These are phyloP conservation scores for Clonostachys chloroleuca DNA, from an alignment of 2,329 filamentous ascomycete species.

Conservation along the genomic window DNA sequence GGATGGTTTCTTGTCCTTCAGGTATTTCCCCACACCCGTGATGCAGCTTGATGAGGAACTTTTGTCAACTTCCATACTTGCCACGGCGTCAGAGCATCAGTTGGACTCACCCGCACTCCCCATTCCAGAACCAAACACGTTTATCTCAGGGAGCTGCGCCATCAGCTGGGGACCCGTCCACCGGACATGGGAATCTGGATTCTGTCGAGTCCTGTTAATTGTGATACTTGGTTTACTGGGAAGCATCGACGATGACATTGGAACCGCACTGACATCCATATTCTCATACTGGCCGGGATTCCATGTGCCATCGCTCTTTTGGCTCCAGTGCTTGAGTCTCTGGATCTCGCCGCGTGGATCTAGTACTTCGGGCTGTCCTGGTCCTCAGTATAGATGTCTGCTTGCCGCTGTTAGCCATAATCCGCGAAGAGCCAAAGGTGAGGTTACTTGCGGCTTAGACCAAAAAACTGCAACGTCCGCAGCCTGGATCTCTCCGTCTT, in stretches of 20 bases:
- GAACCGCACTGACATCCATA: slow-evolving; percentile 1
- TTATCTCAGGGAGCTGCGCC: slow-evolving; percentile 50
- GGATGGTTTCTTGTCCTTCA: slow-evolving; percentile 17
- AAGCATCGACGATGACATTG: background rate
- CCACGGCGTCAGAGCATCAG: too few species aligned
- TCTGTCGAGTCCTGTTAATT: slow-evolving; percentile 18
- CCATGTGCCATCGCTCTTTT: background rate
- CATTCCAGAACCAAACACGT: slow-evolving; percentile 50
- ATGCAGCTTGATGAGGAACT: background rate
- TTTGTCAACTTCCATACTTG: too few species aligned
- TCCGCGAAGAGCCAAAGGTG: background rate
- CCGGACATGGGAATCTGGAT: slow-evolving; percentile 47
- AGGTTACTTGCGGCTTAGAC: slow-evolving; percentile 3
- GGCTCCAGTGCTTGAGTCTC: slow-evolving; percentile 1
- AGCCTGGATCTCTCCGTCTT: slow-evolving; percentile 15
- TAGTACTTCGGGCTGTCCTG: slow-evolving; percentile 7
- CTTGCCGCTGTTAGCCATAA: too few species aligned
- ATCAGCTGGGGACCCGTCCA: slow-evolving; percentile 58
- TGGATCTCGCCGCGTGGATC: slow-evolving; percentile 8
- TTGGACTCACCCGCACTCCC: slow-evolving; percentile 42
- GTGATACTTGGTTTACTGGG: too few species aligned
- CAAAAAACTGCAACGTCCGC: slow-evolving; percentile 8
- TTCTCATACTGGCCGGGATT: slow-evolving; percentile 11
- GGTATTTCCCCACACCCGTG: background rate
- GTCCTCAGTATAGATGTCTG: slow-evolving; percentile 8